phyloP scores from a whole-genome alignment of 83 land plant species.

The Picea mariana region DNA sequence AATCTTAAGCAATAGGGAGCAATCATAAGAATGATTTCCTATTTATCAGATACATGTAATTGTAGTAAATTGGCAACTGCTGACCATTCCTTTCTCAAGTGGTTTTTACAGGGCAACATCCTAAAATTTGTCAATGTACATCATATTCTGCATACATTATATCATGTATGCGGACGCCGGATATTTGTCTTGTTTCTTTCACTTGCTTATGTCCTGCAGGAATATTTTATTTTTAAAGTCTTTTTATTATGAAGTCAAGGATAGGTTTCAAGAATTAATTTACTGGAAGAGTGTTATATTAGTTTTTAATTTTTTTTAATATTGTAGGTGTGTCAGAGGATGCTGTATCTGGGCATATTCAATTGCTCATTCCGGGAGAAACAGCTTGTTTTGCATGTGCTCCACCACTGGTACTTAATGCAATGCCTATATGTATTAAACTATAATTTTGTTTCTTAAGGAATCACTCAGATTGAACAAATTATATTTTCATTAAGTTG shows the following conservation, averaged over 20 bases:
- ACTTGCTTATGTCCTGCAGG: background rate
- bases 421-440: background rate
- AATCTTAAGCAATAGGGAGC: too few species aligned
- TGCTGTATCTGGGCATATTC: slow-evolving; percentile 99
- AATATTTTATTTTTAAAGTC: background rate
- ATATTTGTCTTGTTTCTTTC: background rate
- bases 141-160: background rate
- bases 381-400: slow-evolving; percentile 99
- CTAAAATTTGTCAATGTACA: background rate
- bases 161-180: background rate
- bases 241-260: background rate
- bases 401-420: slow-evolving; percentile 83
- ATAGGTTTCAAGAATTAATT: background rate
- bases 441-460: background rate
- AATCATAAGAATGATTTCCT: too few species aligned
- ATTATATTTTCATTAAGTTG: background rate
- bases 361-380: slow-evolving; percentile 93
- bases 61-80: background rate
- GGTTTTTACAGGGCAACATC: background rate
- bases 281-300: background rate
- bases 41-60: too few species aligned
- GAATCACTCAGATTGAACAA: background rate
- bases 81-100: background rate
- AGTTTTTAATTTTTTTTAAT: background rate
- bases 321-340: slow-evolving; percentile 94